phyloP scores from a whole-genome alignment of 2,329 filamentous ascomycete species.

The Colletotrichum sp. region DNA sequence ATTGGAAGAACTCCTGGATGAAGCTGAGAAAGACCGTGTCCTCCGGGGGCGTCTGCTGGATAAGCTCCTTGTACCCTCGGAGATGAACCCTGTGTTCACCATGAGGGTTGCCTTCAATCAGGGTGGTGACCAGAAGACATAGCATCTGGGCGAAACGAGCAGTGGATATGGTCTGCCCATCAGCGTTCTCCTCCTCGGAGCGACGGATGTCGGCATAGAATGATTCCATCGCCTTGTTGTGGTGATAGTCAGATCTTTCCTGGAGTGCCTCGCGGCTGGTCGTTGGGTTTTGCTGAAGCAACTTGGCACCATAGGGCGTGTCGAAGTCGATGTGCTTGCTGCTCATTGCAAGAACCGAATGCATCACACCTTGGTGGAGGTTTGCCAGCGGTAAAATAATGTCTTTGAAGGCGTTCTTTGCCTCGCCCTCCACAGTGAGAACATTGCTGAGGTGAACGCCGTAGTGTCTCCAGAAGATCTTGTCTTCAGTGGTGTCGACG shows the following conservation, averaged over 20 bases:
- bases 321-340: slow-evolving; percentile 75
- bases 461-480: slow-evolving; percentile 84
- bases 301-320: slow-evolving; percentile 59
- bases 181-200: slow-evolving; percentile 45
- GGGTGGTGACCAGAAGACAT: slow-evolving; percentile 63
- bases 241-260: slow-evolving; percentile 60
- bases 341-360: slow-evolving; percentile 84
- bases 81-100: slow-evolving; percentile 85
- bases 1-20: slow-evolving; percentile 83
- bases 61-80: slow-evolving; percentile 74
- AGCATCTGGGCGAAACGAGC: slow-evolving; percentile 68
- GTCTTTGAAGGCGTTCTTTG: slow-evolving; percentile 84
- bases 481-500: slow-evolving; percentile 80
- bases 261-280: slow-evolving; percentile 52
- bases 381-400: slow-evolving; percentile 84
- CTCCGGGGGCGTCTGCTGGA: slow-evolving; percentile 64
- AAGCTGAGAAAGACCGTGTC: slow-evolving; percentile 69
- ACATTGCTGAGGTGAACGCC: slow-evolving; percentile 79
- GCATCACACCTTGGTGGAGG: slow-evolving; percentile 83
- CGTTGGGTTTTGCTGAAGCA: slow-evolving; percentile 54
- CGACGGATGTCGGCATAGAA: slow-evolving; percentile 52
- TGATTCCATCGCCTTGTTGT: slow-evolving; percentile 57
- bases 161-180: slow-evolving; percentile 52
- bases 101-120: slow-evolving; percentile 58
- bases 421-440: slow-evolving; percentile 80